phyloP scores from a whole-genome alignment of 169 alveolate genomes.

The Neospora caninum region DNA sequence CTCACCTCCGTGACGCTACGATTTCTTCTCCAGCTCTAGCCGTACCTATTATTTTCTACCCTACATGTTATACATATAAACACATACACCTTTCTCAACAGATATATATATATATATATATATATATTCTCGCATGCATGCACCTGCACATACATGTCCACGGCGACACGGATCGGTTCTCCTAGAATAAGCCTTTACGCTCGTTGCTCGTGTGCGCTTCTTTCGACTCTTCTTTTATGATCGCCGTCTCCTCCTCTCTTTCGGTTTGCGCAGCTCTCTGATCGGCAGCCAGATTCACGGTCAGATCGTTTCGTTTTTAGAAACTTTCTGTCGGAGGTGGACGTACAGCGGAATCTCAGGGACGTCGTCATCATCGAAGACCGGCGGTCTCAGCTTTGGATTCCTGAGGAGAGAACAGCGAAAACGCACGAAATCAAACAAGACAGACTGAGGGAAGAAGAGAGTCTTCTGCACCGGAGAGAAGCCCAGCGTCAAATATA shows the following conservation, averaged over 20 bases:
- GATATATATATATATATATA: constrained; percentile 5
- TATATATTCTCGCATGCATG: neutral
- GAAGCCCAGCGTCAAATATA: no score
- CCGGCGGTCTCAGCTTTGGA: neutral
- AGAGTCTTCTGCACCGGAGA: no score
- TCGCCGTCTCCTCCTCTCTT: no score
- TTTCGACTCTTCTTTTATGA: no score
- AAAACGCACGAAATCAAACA: neutral
- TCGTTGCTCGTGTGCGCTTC: no score
- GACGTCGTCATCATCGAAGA: neutral
- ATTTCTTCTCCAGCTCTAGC: neutral
- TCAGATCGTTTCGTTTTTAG: no score
- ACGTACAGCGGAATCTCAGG: constrained; percentile 45
- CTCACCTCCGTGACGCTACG: neutral
- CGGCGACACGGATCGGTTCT: neutral
- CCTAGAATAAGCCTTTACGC: neutral
- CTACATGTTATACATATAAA: no score
- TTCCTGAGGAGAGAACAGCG: neutral
- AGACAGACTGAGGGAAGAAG: no score
- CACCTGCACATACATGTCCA: neutral
- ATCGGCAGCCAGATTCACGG: no score
- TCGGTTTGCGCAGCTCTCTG: no score
- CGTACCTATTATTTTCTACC: no score
- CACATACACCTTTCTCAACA: no score
- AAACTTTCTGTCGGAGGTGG: neutral